A percentile compares a stretch with the other conserved stretches of the same genome.
Conservation (phyloP, 257 asterid genomes). For the Cordia subcordata region DNA sequence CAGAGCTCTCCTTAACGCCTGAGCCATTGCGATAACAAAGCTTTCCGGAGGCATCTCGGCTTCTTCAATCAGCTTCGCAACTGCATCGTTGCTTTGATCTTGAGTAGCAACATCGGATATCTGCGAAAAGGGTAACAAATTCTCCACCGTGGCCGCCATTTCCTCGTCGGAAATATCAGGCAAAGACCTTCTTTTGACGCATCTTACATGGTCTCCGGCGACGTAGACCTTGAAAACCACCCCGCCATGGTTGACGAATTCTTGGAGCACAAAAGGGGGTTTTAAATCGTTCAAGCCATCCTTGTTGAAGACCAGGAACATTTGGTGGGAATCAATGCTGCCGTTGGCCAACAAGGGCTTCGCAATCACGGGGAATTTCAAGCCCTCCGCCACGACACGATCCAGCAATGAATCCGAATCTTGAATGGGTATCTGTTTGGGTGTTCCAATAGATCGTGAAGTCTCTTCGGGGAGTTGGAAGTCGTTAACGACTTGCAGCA, state of each 20-base stretch:
- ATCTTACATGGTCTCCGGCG: conserved; percentile 55
- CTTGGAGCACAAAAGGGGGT: conserved; percentile 68
- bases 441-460: conserved; percentile 32
- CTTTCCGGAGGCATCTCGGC: conserved; percentile 50
- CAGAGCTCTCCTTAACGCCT: conserved; percentile 49
- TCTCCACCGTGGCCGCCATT: conserved; percentile 15
- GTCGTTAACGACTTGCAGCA: conserved; percentile 52
- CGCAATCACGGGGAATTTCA: conserved; percentile 59
- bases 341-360: conserved; percentile 67
- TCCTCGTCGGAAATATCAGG: conserved; percentile 47
- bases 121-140: conserved; percentile 56
- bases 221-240: conserved; percentile 80
- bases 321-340: conserved; percentile 54
- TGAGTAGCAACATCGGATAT: conserved; percentile 52
- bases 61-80: conserved; percentile 35
- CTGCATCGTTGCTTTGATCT: conserved; percentile 31
- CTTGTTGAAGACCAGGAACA: conserved; percentile 52
- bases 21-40: conserved; percentile 55
- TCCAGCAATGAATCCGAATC: neutral
- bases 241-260: conserved; percentile 87
- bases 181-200: conserved; percentile 67
- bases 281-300: conserved; percentile 42
- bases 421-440: conserved; percentile 49
- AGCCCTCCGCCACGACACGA: conserved; percentile 2
- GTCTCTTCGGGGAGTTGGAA: neutral